Evolutionary conservation across 371 early-diverging fungal genomes (phyloP).

Genomic region (Actinomucor elegans): DNA sequence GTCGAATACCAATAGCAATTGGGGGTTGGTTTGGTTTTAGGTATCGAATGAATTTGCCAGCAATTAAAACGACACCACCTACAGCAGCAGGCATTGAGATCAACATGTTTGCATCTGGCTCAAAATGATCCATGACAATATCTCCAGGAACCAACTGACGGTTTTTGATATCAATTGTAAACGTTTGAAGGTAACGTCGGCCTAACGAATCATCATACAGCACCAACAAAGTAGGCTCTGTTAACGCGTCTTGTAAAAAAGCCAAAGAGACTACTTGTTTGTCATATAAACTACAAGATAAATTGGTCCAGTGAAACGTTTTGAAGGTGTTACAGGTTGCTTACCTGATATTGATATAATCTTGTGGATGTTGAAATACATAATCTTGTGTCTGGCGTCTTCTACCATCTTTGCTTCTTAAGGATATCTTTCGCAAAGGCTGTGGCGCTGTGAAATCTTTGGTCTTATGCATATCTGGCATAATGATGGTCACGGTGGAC

Average conservation of each 20-base stretch:
- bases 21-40: conserved; percentile 46
- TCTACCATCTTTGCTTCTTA: conserved; percentile 17
- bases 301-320: too few relatives aligned
- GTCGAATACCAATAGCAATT: conserved; percentile 55
- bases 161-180: conserved; percentile 50
- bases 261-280: conserved; percentile 66
- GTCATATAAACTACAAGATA: conserved; percentile 76
- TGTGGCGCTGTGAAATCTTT: conserved; percentile 12
- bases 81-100: conserved; percentile 58
- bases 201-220: conserved; percentile 75
- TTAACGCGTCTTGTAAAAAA: conserved; percentile 55
- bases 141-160: conserved; percentile 49
- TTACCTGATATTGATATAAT: conserved; percentile 45
- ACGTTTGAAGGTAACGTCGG: conserved; percentile 65
- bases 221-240: conserved; percentile 65
- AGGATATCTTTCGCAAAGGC: conserved; percentile 10
- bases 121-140: conserved; percentile 52
- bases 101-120: conserved; percentile 57
- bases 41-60: conserved; percentile 70
- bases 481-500: conserved; percentile 29
- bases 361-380: conserved; percentile 13
- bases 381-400: conserved; percentile 21
- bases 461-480: conserved; percentile 9
- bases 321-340: conserved; percentile 9
- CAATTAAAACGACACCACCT: conserved; percentile 71